Evolutionary conservation across 2,329 filamentous ascomycete genomes (phyloP).

Genomic region (Dryadomyces quercus-mongolicae): DNA sequence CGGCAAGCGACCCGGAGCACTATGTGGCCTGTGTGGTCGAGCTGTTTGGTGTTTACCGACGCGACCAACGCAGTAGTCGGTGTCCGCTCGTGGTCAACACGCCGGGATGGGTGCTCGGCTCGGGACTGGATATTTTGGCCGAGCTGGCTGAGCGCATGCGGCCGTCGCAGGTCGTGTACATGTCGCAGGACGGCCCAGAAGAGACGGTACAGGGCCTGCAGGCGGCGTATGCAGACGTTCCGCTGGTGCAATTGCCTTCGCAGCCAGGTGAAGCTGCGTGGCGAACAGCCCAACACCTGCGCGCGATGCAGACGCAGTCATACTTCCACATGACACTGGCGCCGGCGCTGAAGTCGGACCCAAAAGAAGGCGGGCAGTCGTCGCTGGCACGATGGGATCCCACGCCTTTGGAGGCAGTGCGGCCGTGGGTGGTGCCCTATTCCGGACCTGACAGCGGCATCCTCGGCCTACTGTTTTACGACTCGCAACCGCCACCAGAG

Average conservation of each 20-base stretch:
- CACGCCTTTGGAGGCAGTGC: slow-evolving; percentile 39
- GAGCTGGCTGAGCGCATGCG: slow-evolving; percentile 40
- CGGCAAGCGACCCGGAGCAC: slow-evolving; percentile 53
- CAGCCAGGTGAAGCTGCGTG: slow-evolving; percentile 41
- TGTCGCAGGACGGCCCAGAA: slow-evolving; percentile 50
- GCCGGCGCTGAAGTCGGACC: neutral
- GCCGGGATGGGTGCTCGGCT: slow-evolving; percentile 61
- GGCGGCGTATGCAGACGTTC: slow-evolving; percentile 26
- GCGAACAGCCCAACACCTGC: slow-evolving; percentile 51
- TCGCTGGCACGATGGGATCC: slow-evolving; percentile 30
- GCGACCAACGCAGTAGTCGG: slow-evolving; percentile 24
- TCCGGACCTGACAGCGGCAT: slow-evolving; percentile 37
- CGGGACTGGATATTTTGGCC: slow-evolving; percentile 52
- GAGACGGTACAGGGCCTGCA: slow-evolving; percentile 44
- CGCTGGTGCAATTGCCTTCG: slow-evolving; percentile 44
- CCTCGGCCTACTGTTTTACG: slow-evolving; percentile 55
- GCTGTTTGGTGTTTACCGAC: slow-evolving; percentile 46
- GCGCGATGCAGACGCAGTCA: slow-evolving; percentile 67
- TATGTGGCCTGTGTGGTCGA: slow-evolving; percentile 54
- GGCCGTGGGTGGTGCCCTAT: slow-evolving; percentile 54
- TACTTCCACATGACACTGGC: slow-evolving; percentile 52
- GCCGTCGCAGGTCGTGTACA: slow-evolving; percentile 53
- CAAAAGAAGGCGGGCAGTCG: neutral
- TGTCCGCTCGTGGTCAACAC: slow-evolving; percentile 60
- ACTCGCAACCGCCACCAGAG: slow-evolving; percentile 46